A percentile compares a stretch with the other conserved stretches of the same genome.
These are phyloP conservation scores for Kuraishia capsulata DNA, from an alignment of 805 yeast genomes.

Conservation along the genomic window DNA sequence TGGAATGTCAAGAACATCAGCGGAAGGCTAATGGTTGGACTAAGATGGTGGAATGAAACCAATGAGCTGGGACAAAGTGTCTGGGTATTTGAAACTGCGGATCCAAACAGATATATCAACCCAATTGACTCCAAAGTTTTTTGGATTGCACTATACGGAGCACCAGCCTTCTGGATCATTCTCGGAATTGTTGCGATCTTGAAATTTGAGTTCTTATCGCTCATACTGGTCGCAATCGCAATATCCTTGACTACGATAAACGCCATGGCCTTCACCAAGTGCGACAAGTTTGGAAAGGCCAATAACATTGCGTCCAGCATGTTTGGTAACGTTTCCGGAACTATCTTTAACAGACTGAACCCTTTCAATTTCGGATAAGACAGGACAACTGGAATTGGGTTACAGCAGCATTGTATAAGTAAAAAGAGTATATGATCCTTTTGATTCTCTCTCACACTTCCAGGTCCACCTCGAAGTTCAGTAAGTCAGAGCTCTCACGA, in stretches of 20 bases:
- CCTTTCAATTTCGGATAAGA: slow-evolving; percentile 15
- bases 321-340: slow-evolving; percentile 41
- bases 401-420: background rate
- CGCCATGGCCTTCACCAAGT: slow-evolving; percentile 82
- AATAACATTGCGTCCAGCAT: slow-evolving; percentile 53
- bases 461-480: background rate
- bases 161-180: slow-evolving; percentile 70
- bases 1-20: slow-evolving; percentile 90
- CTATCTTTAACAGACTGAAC: slow-evolving; percentile 34
- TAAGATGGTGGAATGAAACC: slow-evolving; percentile 96
- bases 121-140: slow-evolving; percentile 88
- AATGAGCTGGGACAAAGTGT: slow-evolving; percentile 52
- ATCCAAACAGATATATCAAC: slow-evolving; percentile 62
- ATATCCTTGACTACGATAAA: slow-evolving; percentile 69
- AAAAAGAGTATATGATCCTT: background rate
- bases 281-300: slow-evolving; percentile 89
- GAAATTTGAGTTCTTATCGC: slow-evolving; percentile 63
- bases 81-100: slow-evolving; percentile 87
- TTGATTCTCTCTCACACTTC: too few species aligned
- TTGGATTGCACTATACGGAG: slow-evolving; percentile 69
- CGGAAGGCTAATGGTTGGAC: slow-evolving; percentile 83
- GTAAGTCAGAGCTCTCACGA: background rate
- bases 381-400: too few species aligned
- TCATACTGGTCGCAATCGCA: slow-evolving; percentile 58
- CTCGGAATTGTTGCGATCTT: slow-evolving; percentile 72